Conservation (phyloP, 257 asterid species). For the Gentiana dahurica region DNA sequence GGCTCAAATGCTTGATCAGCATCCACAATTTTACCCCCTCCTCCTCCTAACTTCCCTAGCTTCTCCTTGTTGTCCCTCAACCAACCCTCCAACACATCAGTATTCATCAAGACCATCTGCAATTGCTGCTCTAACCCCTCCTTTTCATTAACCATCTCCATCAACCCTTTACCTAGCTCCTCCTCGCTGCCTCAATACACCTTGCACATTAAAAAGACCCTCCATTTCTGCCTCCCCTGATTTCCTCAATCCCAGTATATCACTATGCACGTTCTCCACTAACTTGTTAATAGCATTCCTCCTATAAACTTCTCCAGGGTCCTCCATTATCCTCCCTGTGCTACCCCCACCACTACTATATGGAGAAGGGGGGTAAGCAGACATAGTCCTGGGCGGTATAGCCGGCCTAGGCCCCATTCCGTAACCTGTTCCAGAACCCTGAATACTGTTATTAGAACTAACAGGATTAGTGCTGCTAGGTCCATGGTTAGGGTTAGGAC, state of each 20-base stretch:
- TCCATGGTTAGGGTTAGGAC: conserved; percentile 17
- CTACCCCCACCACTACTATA: conserved; percentile 28
- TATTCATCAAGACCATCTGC: conserved; percentile 74
- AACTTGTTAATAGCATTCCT: conserved; percentile 46
- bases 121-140: conserved; percentile 88
- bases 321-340: conserved; percentile 46
- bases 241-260: conserved; percentile 55
- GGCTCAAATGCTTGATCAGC: conserved; percentile 63
- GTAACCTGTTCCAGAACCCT: conserved; percentile 23
- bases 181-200: conserved; percentile 47
- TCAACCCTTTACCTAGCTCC: conserved; percentile 49
- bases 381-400: conserved; percentile 49
- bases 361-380: conserved; percentile 47
- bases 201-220: conserved; percentile 52
- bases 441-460: not conserved
- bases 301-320: conserved; percentile 56
- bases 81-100: conserved; percentile 67
- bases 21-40: conserved; percentile 24
- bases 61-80: conserved; percentile 63
- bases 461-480: conserved; percentile 9
- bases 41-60: conserved; percentile 22
- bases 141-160: conserved; percentile 83
- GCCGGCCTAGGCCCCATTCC: conserved; percentile 34
- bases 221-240: conserved; percentile 70
- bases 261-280: conserved; percentile 44